Evolutionary conservation across 83 land plant species (phyloP).

Genomic region (Thuja plicata): DNA sequence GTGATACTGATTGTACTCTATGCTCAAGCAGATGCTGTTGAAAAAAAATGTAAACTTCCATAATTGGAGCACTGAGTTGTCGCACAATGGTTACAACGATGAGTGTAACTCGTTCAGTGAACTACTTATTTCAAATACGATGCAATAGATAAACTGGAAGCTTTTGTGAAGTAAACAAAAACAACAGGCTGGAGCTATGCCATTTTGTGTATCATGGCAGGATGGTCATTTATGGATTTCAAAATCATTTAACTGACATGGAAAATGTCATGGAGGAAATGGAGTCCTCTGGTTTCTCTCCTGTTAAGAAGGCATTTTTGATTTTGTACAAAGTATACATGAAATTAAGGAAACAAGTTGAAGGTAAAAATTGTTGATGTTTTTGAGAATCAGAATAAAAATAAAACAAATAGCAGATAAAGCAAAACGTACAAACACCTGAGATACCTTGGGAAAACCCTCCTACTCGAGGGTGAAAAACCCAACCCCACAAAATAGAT

Average conservation of each 20-base stretch:
- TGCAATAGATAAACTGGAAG: constrained; percentile 57
- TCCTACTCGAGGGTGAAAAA: too few relatives aligned
- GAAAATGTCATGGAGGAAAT: constrained; percentile 66
- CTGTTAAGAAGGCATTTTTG: constrained; percentile 54
- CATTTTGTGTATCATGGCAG: constrained; percentile 55
- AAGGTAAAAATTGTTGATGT: too few relatives aligned
- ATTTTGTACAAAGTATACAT: constrained; percentile 56
- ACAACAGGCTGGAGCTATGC: constrained; percentile 62
- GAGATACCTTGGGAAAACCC: too few relatives aligned
- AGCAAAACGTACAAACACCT: too few relatives aligned
- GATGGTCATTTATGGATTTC: constrained; percentile 68
- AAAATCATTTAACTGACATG: constrained; percentile 61
- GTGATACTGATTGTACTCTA: constrained; percentile 64
- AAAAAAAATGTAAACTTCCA: constrained; percentile 59
- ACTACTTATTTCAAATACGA: constrained; percentile 44
- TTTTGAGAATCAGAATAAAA: too few relatives aligned
- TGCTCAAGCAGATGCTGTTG: constrained; percentile 60
- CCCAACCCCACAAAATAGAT: too few relatives aligned
- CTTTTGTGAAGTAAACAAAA: constrained; percentile 56
- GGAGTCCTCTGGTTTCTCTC: constrained; percentile 28
- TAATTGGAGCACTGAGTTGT: constrained; percentile 51
- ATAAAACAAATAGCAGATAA: too few relatives aligned
- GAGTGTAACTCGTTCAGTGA: constrained; percentile 46
- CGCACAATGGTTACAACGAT: constrained; percentile 35
- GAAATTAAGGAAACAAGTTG: constrained; percentile 27